These are phyloP conservation scores for Paramecium bursaria DNA, from an alignment of 73 alveolate genomes.

Conservation along the genomic window DNA sequence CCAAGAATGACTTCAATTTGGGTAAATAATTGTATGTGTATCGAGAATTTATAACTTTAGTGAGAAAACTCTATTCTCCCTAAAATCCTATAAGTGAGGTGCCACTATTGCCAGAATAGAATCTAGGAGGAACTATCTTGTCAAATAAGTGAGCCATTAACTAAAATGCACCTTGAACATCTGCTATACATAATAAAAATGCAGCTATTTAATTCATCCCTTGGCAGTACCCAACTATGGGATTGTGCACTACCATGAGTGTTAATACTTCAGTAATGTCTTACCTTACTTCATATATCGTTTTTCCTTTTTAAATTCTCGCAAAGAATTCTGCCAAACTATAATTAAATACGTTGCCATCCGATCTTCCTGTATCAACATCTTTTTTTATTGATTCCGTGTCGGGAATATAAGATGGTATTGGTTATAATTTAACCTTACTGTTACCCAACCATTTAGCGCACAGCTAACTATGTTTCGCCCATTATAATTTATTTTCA, in stretches of 20 bases:
- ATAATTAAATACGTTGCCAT: conserved; percentile 25
- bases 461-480: too few relatives aligned
- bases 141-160: conserved; percentile 13
- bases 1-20: not conserved
- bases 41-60: not conserved
- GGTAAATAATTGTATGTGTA: not conserved
- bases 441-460: too few relatives aligned
- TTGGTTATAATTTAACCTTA: too few relatives aligned
- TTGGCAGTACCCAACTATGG: conserved; percentile 32
- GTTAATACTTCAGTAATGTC: not conserved
- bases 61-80: conserved; percentile 28
- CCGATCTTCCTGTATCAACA: conserved; percentile 57
- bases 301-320: conserved; percentile 24
- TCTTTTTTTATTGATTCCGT: conserved; percentile 17
- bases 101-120: conserved; percentile 13
- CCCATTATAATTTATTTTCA: too few relatives aligned
- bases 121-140: conserved; percentile 37
- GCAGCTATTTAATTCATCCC: conserved; percentile 50
- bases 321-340: conserved; percentile 26
- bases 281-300: not conserved
- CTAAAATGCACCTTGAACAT: conserved; percentile 57
- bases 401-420: not conserved
- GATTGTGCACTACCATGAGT: conserved; percentile 21
- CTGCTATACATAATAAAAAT: conserved; percentile 20
- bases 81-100: conserved; percentile 31